Conservation (phyloP, 495 filamentous ascomycete species). For the Aspergillus hancockii region DNA sequence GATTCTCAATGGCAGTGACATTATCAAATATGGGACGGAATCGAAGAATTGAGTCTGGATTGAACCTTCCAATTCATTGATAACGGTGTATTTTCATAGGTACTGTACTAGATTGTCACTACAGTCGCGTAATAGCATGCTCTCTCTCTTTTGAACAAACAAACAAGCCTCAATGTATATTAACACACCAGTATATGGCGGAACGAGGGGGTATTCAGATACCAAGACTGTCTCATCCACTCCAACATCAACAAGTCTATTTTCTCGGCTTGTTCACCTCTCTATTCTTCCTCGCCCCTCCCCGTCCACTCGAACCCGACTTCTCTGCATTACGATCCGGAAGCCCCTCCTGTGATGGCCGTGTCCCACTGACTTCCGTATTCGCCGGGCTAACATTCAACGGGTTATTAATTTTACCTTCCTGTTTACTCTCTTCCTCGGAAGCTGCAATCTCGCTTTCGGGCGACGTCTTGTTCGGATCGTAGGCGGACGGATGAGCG, state of each 20-base stretch:
- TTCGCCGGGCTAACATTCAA: slow-evolving; percentile 63
- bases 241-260: neutral
- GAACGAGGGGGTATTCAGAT: neutral
- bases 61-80: neutral
- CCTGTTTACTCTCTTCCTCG: slow-evolving; percentile 31
- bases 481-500: slow-evolving; percentile 52
- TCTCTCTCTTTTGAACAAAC: neutral
- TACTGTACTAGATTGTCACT: neutral
- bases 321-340: slow-evolving; percentile 44
- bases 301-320: slow-evolving; percentile 44
- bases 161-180: neutral
- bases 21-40: slow-evolving; percentile 34
- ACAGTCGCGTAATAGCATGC: neutral
- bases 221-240: neutral
- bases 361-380: slow-evolving; percentile 54
- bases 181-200: neutral
- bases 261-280: slow-evolving; percentile 21
- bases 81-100: neutral
- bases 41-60: slow-evolving; percentile 1
- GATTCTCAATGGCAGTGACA: slow-evolving; percentile 38
- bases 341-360: slow-evolving; percentile 48
- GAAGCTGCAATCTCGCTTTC: slow-evolving; percentile 50
- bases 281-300: slow-evolving; percentile 48
- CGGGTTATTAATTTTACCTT: slow-evolving; percentile 43
- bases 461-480: slow-evolving; percentile 59